These are phyloP conservation scores for Epichloe aotearoae DNA, from an alignment of 2,329 filamentous ascomycete genomes.

Conservation along the genomic window DNA sequence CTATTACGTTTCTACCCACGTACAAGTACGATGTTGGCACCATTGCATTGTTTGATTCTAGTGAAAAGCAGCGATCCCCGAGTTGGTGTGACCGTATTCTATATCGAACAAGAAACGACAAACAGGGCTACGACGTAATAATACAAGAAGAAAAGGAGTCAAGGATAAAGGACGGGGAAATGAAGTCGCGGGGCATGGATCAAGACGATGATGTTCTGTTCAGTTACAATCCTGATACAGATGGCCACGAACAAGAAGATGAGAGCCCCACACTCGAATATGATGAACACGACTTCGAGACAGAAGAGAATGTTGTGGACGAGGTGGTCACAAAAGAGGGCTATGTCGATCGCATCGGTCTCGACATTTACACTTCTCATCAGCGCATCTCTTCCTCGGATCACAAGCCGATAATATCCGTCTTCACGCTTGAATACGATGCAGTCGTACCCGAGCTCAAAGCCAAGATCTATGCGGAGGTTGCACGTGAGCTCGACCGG, in stretches of 20 bases:
- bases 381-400: constrained; percentile 86
- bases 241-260: constrained; percentile 34
- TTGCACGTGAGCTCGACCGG: constrained; percentile 76
- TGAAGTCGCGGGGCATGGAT: constrained; percentile 68
- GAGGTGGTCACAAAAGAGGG: constrained; percentile 45
- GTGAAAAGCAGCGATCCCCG: constrained; percentile 82
- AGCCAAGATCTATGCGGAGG: constrained; percentile 69
- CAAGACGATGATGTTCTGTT: constrained; percentile 77
- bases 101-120: constrained; percentile 64
- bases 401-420: constrained; percentile 78
- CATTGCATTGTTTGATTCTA: constrained; percentile 82
- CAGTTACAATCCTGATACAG: constrained; percentile 76
- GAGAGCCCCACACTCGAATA: constrained; percentile 36
- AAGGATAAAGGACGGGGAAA: constrained; percentile 65
- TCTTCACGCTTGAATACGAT: constrained; percentile 77
- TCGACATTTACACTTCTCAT: constrained; percentile 69
- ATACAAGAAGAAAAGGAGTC: constrained; percentile 51
- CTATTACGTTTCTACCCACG: constrained; percentile 78
- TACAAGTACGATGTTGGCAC: constrained; percentile 98
- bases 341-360: constrained; percentile 37
- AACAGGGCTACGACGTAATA: constrained; percentile 49
- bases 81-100: constrained; percentile 97
- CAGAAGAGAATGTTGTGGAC: constrained; percentile 25
- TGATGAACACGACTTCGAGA: constrained; percentile 39
- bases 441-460: constrained; percentile 77